phyloP scores from a whole-genome alignment of 306 rosid genomes.

The Argentina anserina region DNA sequence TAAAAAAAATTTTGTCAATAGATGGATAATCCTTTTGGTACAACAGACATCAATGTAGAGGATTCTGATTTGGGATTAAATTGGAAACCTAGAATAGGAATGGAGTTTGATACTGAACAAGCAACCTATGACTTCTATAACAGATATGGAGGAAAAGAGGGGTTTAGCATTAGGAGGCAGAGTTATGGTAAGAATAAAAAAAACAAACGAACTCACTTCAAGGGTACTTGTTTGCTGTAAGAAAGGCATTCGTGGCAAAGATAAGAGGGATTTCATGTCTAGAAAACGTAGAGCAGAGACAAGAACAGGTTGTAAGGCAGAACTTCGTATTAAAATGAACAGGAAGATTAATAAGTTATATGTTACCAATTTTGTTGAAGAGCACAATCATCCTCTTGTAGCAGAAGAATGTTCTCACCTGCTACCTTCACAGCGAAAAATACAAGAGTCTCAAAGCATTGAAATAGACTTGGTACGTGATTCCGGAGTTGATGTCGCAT shows the following conservation, averaged over 20 bases:
- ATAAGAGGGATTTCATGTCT: no score
- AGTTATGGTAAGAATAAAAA: neutral
- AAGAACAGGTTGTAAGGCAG: neutral
- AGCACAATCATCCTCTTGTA: neutral
- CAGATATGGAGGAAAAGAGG: neutral
- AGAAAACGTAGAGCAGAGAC: neutral
- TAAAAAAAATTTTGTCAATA: no score
- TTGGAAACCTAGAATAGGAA: neutral
- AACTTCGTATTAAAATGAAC: neutral
- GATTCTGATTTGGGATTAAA: neutral
- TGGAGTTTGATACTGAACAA: neutral
- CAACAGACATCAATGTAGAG: neutral
- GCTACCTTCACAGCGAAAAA: neutral
- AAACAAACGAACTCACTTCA: neutral
- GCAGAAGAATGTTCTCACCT: neutral
- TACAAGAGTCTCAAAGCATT: neutral
- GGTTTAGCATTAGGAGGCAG: neutral
- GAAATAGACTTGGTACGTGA: neutral
- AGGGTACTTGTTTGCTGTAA: neutral
- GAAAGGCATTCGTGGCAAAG: neutral
- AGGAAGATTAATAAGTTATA: neutral
- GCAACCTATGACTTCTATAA: neutral
- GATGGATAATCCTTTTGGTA: no score
- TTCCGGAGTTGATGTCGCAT: neutral
- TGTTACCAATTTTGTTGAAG: neutral